phyloP scores from a whole-genome alignment of 331 rosid genomes.

The Stylosanthes scabra region DNA sequence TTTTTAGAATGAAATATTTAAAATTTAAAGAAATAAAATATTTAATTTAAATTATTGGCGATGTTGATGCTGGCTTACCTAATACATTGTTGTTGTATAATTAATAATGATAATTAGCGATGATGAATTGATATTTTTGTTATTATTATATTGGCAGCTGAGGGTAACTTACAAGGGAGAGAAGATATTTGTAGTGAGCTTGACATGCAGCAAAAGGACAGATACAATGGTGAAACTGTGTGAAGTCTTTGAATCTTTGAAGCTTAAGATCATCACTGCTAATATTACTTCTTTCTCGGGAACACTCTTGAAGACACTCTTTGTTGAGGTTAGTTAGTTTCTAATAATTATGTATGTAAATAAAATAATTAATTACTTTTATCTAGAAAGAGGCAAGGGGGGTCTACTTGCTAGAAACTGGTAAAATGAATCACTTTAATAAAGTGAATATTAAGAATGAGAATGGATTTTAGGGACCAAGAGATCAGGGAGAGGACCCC shows the following conservation, averaged over 20 bases:
- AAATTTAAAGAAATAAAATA: too few relatives aligned
- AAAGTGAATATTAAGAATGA: too few relatives aligned
- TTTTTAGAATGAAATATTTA: too few relatives aligned
- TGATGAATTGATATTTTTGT: neutral
- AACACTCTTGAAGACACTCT: slow-evolving; percentile 66
- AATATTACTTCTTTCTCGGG: slow-evolving; percentile 66
- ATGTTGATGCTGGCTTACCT: too few relatives aligned
- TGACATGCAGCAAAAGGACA: slow-evolving; percentile 73
- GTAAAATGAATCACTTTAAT: too few relatives aligned
- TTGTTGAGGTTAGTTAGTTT: slow-evolving; percentile 64
- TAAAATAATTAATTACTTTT: neutral
- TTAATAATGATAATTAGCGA: neutral
- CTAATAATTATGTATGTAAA: neutral
- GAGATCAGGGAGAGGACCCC: too few relatives aligned
- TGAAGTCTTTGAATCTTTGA: slow-evolving; percentile 75
- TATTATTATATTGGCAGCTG: slow-evolving; percentile 48
- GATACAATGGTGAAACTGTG: slow-evolving; percentile 84
- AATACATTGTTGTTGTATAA: too few relatives aligned
- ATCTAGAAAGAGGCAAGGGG: neutral
- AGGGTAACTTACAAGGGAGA: slow-evolving; percentile 67
- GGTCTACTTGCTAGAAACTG: neutral
- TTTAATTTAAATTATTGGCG: too few relatives aligned
- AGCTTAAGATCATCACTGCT: slow-evolving; percentile 71
- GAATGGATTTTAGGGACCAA: too few relatives aligned
- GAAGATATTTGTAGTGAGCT: slow-evolving; percentile 67